Percentiles rank a stretch among this genome's conserved stretches.
Conservation (phyloP, 768 basidiomycete genomes). For the Suillus decipiens region DNA sequence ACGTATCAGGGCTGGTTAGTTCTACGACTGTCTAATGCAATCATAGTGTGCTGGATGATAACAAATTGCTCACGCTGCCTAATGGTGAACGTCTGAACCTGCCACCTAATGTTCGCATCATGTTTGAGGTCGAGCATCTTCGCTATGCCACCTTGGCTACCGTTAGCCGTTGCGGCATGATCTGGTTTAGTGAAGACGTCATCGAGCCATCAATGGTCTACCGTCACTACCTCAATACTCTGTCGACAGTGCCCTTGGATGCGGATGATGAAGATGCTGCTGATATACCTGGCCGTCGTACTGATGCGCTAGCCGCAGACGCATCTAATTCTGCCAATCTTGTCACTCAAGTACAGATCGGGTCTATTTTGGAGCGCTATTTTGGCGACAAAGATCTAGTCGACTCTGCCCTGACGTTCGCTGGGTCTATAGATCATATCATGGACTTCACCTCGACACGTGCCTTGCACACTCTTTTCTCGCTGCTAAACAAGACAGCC, state of each 20-base stretch:
- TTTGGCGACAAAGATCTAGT: conserved; percentile 85
- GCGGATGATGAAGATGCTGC: conserved; percentile 82
- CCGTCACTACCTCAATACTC: conserved; percentile 79
- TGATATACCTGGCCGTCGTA: conserved; percentile 63
- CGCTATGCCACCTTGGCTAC: conserved; percentile 97
- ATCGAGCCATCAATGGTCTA: conserved; percentile 92
- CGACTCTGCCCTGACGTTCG: conserved; percentile 72
- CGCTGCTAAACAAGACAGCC: conserved; percentile 92
- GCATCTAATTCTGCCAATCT: conserved; percentile 61
- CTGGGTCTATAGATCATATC: conserved; percentile 90
- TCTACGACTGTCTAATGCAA: conserved; percentile 2
- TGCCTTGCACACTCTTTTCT: conserved; percentile 94
- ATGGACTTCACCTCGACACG: conserved; percentile 97
- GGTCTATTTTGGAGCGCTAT: conserved; percentile 74
- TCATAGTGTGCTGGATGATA: conserved; percentile 93
- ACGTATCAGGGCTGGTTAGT: conserved; percentile 21
- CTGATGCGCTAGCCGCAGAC: conserved; percentile 47
- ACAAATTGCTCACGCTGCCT: conserved; percentile 94
- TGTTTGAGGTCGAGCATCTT: conserved; percentile 99
- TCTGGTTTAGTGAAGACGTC: conserved; percentile 99
- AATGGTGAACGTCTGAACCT: conserved; percentile 98
- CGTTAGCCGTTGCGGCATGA: conserved; percentile 99
- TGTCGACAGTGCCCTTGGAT: conserved; percentile 76
- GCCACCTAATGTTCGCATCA: conserved; percentile 95
- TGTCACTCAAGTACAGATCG: conserved; percentile 73